phyloP scores from a whole-genome alignment of 768 basidiomycete genomes.

The Termitomyces heimii region DNA sequence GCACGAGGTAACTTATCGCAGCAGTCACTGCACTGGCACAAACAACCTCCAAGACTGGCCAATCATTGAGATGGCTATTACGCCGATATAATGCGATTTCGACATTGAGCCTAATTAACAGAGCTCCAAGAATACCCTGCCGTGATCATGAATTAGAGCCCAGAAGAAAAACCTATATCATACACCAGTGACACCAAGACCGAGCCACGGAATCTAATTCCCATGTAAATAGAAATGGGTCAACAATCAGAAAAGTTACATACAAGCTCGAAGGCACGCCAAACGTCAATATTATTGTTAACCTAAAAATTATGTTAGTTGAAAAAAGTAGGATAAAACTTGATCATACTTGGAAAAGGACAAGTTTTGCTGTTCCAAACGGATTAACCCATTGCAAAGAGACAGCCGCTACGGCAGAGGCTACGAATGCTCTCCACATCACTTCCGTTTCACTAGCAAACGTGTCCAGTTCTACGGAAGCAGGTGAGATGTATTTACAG shows the following conservation, averaged over 20 bases:
- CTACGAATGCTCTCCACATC: constrained; percentile 86
- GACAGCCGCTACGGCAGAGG: constrained; percentile 83
- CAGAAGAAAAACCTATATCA: constrained; percentile 9
- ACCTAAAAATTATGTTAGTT: constrained; percentile 29
- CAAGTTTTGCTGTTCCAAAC: constrained; percentile 79
- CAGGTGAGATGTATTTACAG: background rate
- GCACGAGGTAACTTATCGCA: constrained; percentile 62
- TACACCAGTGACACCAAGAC: constrained; percentile 58
- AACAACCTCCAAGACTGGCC: constrained; percentile 63
- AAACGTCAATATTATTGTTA: constrained; percentile 51
- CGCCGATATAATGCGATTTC: constrained; percentile 56
- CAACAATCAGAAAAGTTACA: constrained; percentile 6
- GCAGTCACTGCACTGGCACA: constrained; percentile 60
- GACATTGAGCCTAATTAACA: constrained; percentile 63
- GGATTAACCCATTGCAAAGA: constrained; percentile 81
- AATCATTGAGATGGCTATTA: constrained; percentile 47
- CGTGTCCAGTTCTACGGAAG: constrained; percentile 49
- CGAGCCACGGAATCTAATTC: constrained; percentile 62
- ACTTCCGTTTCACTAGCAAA: constrained; percentile 72
- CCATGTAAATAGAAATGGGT: background rate
- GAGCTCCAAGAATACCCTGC: constrained; percentile 60
- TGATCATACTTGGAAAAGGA: constrained; percentile 60
- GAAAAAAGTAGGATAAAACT: too few relatives aligned
- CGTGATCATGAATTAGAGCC: background rate
- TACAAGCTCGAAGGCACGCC: constrained; percentile 72